phyloP scores from a whole-genome alignment of 2,329 filamentous ascomycete genomes.

The Trichoderma semiorbis region DNA sequence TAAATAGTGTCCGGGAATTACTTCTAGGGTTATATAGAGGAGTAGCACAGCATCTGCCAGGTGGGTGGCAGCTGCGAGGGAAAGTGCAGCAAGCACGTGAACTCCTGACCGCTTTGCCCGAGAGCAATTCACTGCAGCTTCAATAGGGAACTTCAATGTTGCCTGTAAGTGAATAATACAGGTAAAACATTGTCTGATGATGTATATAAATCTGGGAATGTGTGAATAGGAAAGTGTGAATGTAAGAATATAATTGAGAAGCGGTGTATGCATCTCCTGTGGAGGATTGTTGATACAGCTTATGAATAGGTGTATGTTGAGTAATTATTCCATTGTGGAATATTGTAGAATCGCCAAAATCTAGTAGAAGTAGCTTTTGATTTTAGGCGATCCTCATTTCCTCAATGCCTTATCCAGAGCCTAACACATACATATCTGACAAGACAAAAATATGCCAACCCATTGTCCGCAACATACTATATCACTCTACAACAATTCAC shows the following conservation, averaged over 20 bases:
- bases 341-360: background rate
- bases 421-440: no score
- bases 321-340: no score
- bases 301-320: background rate
- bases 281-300: background rate
- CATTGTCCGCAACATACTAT: background rate
- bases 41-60: background rate
- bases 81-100: constrained; percentile 7
- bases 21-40: no score
- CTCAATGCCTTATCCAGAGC: background rate
- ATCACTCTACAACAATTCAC: background rate
- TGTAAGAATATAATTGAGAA: background rate
- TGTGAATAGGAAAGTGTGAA: background rate
- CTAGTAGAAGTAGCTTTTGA: background rate
- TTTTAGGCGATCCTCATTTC: background rate
- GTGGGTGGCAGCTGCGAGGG: background rate
- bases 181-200: no score
- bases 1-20: no score
- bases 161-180: background rate
- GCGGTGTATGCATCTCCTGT: background rate
- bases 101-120: background rate
- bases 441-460: background rate
- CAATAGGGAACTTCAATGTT: background rate
- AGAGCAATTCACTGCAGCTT: constrained; percentile 5
- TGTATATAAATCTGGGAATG: no score